Evolutionary conservation across 1,139 yeast species (phyloP).

Genomic region (Blastobotrys serpentis): DNA sequence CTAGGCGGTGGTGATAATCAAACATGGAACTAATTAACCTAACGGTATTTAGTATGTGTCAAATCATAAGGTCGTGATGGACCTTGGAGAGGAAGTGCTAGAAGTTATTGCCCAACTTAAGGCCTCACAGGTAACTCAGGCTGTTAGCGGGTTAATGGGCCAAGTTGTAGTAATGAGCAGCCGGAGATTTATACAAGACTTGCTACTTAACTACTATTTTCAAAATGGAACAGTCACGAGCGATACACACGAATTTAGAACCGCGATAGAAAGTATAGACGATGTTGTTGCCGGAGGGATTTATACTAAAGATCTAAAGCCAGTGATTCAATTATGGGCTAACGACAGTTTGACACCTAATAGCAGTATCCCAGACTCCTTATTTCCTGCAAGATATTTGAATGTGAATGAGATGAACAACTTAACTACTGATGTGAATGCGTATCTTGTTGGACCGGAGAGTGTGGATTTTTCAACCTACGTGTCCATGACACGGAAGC

Average conservation of each 20-base stretch:
- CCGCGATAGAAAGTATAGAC: constrained; percentile 30
- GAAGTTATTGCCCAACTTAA: constrained; percentile 78
- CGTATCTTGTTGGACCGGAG: constrained; percentile 28
- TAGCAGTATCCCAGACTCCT: constrained; percentile 21
- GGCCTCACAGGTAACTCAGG: constrained; percentile 74
- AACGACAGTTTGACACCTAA: constrained; percentile 14
- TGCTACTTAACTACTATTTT: constrained; percentile 27
- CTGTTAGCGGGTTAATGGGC: constrained; percentile 59
- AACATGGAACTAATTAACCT: neutral
- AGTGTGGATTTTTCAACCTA: constrained; percentile 20
- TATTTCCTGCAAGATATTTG: constrained; percentile 26
- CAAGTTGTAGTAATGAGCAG: constrained; percentile 45
- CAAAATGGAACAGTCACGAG: constrained; percentile 27
- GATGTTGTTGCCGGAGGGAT: constrained; percentile 29
- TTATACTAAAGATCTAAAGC: constrained; percentile 24
- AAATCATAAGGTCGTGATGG: constrained; percentile 61
- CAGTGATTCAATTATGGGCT: constrained; percentile 18
- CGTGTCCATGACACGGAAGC: constrained; percentile 28
- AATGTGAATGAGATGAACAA: constrained; percentile 15
- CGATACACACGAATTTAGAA: constrained; percentile 23
- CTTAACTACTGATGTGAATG: constrained; percentile 18
- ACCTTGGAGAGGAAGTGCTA: constrained; percentile 66
- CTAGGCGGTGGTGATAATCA: too few relatives aligned
- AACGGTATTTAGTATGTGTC: constrained; percentile 42
- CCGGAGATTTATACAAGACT: constrained; percentile 32